Base-by-base conservation (phyloP, 441 rosid genomes). In the Jatropha podagrica region DNA sequence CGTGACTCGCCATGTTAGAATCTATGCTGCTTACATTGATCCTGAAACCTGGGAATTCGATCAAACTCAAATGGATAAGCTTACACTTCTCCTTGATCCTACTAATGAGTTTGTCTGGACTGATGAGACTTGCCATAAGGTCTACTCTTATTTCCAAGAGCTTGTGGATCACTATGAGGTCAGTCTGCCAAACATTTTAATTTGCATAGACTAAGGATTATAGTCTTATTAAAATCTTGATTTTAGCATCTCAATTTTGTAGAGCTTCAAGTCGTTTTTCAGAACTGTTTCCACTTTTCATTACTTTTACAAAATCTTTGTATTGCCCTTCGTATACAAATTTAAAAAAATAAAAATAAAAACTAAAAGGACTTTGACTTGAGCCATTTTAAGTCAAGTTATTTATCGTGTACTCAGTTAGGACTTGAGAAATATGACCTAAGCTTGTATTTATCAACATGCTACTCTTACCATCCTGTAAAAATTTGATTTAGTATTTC, bases 81-180 rank as follows among this genome's bases (percentile, higher is more conserved):
- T 96, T 73, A 92, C 98, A 72, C 85, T 95, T 71, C 82, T 95
- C 65, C 92, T 95, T 32, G 98, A 95, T 72, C 96, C 98, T 3
- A 82, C 90, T 27, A 84, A 92, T 66, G 99, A 95, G 86, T 93
- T 95, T 67, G 74, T 92, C 10, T 95, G 98, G 99, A 88, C 86
- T 3, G 83, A 87, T 17, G 97, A 90, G 67, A 90, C 88, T 65
- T 84, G 89, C 83, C 74, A 81, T 58, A 89, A 81, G 84, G 97
- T 93, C 32, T 96, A 87, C 64, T 82, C 87, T 40, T 90, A 84
- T 78, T 96, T 96, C 80, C 99, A 96, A 80, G 99, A 93, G 83
- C 99, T 92, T 13, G 98, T 95, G 20, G 99, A 95, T 85, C 97
- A 95, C 86, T 95, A 95, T 42, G 98, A 95, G 98, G 99, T 93